Base-by-base conservation (phyloP, 129 eudicot genomes). In the Tanacetum coccineum region DNA sequence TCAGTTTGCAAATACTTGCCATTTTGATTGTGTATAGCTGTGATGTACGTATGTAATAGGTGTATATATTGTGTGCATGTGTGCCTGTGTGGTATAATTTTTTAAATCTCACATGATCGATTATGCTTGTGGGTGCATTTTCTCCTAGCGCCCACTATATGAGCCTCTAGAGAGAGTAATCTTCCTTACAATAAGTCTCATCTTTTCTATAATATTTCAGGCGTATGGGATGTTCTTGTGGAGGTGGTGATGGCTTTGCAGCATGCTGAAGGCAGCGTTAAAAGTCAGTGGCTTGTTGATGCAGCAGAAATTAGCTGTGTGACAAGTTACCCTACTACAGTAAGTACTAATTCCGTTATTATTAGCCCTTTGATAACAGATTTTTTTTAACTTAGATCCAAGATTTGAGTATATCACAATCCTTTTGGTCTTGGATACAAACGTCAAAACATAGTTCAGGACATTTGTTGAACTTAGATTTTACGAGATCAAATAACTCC, bases 251-350 rank as follows among this genome's bases (percentile, higher is more conserved):
- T 78, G 53, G 78, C 86, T 42, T 79, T 93, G 79, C 92, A 86
- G 63, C 80, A 82, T 59, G 83, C 82, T 18, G 83, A 87, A 60
- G 92, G 83, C 55, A 82, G 82, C 70, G 79, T 67, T 51, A 89
- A 82, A 81, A 82, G 80, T 61, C 89, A 82, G 65, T 93, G 99
- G 99, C 95, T 93, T 57, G 67, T 88, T 79, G 89, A 89, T 71
- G 79, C 84, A 58, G 83, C 82, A 26, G 89, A 88, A 76, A 89
- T 93, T 70, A 85, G 94, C 73, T 93, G 96, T 39, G 86, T 88
- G 49, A 84, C 95, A 51, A 81, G 81, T 45, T 74, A 74, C 81
- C 99, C 96, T 32, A 78, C 85, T 13, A 93, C 96, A 67, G 98
- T 88, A 80, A 26, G 83, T 48, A 57, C 72, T 20, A n/a, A 26